Evolutionary conservation across 306 rosid species (phyloP).

Genomic region (Herpetospermum pedunculosum): DNA sequence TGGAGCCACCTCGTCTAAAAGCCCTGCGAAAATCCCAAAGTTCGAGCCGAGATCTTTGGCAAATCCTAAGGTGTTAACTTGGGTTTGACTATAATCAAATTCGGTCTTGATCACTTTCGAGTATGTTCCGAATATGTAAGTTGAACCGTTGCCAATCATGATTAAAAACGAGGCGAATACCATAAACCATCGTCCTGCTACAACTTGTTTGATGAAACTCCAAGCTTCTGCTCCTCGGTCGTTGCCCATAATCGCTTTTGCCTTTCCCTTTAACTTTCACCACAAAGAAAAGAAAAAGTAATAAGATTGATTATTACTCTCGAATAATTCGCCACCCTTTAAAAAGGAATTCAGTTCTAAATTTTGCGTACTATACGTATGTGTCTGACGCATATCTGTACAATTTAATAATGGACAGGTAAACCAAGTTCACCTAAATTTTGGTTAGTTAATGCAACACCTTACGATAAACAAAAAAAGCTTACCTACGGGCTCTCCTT

Average conservation of each 20-base stretch:
- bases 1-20: too few relatives aligned
- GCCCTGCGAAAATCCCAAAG: background rate
- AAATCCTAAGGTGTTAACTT: constrained; percentile 14
- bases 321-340: too few relatives aligned
- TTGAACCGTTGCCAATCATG: constrained; percentile 18
- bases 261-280: too few relatives aligned
- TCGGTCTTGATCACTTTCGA: constrained; percentile 19
- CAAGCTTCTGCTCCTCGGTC: too few relatives aligned
- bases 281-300: too few relatives aligned
- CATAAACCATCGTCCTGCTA: too few relatives aligned
- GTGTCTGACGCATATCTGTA: background rate
- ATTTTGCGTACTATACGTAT: background rate
- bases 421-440: background rate
- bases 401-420: background rate
- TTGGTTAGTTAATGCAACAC: background rate
- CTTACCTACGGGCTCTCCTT: too few relatives aligned
- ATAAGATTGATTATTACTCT: too few relatives aligned
- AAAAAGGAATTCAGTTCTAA: background rate
- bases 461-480: too few relatives aligned
- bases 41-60: constrained; percentile 28
- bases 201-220: too few relatives aligned
- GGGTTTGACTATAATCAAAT: constrained; percentile 19
- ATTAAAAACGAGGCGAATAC: too few relatives aligned
- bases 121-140: constrained; percentile 23
- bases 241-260: too few relatives aligned